Base-by-base conservation (phyloP, 345 rosid species). In the Salix purpurea region DNA sequence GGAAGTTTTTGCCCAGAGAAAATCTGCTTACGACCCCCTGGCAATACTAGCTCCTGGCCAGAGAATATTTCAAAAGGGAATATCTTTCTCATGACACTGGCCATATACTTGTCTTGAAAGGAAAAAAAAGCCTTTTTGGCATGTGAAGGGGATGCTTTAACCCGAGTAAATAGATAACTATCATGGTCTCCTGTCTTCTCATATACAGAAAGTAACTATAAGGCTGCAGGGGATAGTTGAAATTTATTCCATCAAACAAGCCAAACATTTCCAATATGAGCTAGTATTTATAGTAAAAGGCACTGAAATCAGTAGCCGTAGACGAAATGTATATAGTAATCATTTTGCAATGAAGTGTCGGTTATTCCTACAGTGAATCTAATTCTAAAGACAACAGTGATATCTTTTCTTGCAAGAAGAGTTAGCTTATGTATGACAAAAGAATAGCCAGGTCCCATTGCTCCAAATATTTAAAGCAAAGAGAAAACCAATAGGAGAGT, bases 41-140 rank as follows among this genome's bases (percentile, higher is more conserved):
- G 95, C 90, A 74, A 90, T 91, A 77, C 96, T 95, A 39, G 97
- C 97, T 34, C 99, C 99, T 26, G 97, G 99, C 71, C 99, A 93
- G 64, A 70, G 92, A 78, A 91, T 95, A 74, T 95, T 95, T 85
- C 87, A 83, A 61, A 94, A 92, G 86, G 77, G 86, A 23, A 74
- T 76, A 61, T 76, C 87, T 77, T 83, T 83, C 85, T 87, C 91
- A 70, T 82, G 80, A 91, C 81, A 71, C 42, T 52, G 74, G 54
- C 77, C 60, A 67, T 26, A 71, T 54, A 72, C 77, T 10, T 68
- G 6, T 61, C 44, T 50, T 52, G 56, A 28, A 64, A 67, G 36
- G 5, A 32, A 34, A 34, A 10, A n/a, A 28, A 42, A 42, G 67
- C 71, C 74, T 77, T 67, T 16, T 30, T 56, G 52, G 50, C 79